Base-by-base conservation (phyloP, 2,329 filamentous ascomycete genomes). In the Phaeosphaeria sp. region DNA sequence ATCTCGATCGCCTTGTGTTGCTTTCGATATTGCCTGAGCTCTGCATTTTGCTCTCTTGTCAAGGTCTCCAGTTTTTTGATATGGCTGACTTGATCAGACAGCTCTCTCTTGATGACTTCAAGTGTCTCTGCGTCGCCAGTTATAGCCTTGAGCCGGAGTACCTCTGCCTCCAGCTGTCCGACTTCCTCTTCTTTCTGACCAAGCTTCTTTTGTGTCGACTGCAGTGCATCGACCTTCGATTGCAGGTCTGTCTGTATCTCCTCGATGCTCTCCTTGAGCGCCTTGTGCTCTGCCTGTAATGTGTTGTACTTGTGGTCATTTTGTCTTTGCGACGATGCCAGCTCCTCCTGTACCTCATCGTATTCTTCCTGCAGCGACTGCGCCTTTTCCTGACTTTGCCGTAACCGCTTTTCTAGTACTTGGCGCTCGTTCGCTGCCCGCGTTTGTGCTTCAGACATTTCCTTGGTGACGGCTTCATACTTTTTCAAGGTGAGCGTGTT, bases 11-110 rank as follows among this genome's bases (percentile, higher is more conserved):
- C 92, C 78, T 91, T 94, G 74, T 93, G 89, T 3, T 90, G 80
- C 65, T 93, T 90, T 15, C 93, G 89, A 39, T 96, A 84, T 65
- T 93, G 90, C 67, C 90, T 92, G 36, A 99, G 80, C 73, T 99
- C 94, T 0, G 84, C 78, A 15, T 87, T 82, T 71, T 97, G 91
- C 50, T 96, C 92, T 22, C 91, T 85, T 62, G 92, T 97, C 36
- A 87, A 87, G 0, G 86, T 84, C 74, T 99, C 95, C 2, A 99
- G 82, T 27, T 87, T 89, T 58, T 92, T 89, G 63, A 97, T 96
- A 71, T 98, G 93, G n/a, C 87, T 84, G 0, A 99, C 91, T 72
- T 98, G 95, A 63, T 97, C 93, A 0, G 90, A 89, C 4, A 99
- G 84, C 78, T 99, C 93, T 64, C 89, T 87, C 74, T 94, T 92